Evolutionary conservation across 345 rosid genomes (phyloP).

Genomic region (Reutealis trisperma): DNA sequence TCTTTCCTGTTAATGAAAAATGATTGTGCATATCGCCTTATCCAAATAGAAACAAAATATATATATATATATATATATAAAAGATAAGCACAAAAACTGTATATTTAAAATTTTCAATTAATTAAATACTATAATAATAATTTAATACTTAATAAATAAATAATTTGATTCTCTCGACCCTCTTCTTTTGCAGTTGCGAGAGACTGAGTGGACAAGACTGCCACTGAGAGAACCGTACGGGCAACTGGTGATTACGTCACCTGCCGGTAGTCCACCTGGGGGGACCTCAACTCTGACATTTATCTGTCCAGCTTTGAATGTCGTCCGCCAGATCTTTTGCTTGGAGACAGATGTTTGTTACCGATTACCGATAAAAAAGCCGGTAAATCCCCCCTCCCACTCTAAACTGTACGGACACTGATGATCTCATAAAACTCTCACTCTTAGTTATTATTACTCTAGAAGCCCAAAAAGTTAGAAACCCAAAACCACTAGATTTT

Average conservation of each 20-base stretch:
- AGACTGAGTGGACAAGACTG: neutral
- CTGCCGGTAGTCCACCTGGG: constrained; percentile 8
- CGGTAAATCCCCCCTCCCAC: neutral
- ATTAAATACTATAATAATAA: too few species aligned
- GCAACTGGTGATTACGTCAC: constrained; percentile 35
- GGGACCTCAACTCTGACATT: neutral
- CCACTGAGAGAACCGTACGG: constrained; percentile 3
- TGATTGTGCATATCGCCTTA: too few species aligned
- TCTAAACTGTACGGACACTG: constrained; percentile 16
- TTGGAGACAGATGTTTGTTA: constrained; percentile 16
- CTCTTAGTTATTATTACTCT: too few species aligned
- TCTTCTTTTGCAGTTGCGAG: neutral
- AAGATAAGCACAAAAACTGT: too few species aligned
- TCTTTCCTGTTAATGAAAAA: too few species aligned
- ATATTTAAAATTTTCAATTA: too few species aligned
- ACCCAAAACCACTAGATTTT: too few species aligned
- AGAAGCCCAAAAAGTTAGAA: too few species aligned
- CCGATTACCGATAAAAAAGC: constrained; percentile 37
- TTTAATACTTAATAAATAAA: too few species aligned
- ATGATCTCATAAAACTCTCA: neutral
- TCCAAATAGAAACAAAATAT: too few species aligned
- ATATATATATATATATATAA: too few species aligned
- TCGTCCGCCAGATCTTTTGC: constrained; percentile 44
- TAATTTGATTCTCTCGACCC: too few species aligned
- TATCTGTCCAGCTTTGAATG: constrained; percentile 21